Percentiles rank a stretch among this genome's conserved stretches.
These are phyloP conservation scores for Cerioporus squamosus DNA, from an alignment of 1,284 basidiomycete genomes.

Conservation along the genomic window DNA sequence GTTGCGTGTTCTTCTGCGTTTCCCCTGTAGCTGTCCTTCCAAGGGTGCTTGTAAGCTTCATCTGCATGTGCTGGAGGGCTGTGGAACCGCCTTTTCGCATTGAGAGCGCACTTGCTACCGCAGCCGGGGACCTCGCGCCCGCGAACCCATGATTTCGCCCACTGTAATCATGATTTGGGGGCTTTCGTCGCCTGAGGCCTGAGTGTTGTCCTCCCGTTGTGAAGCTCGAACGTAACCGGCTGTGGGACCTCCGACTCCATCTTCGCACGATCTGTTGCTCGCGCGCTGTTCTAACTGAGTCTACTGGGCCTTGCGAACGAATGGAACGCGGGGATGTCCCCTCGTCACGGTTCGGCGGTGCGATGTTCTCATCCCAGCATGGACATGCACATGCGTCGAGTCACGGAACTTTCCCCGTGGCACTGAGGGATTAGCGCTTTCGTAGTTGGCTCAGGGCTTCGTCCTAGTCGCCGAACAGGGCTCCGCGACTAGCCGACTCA, in stretches of 20 bases:
- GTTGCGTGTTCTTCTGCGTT: neutral
- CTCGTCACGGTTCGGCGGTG: neutral
- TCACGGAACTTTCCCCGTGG: conserved; percentile 6
- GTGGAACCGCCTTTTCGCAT: conserved; percentile 3
- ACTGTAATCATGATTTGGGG: conserved; percentile 10
- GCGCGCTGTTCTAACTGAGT: neutral
- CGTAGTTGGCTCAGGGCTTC: neutral
- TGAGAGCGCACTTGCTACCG: neutral
- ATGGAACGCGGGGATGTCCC: neutral
- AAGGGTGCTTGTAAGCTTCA: neutral
- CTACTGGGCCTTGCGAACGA: neutral
- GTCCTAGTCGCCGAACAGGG: conserved; percentile 10
- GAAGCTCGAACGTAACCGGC: neutral
- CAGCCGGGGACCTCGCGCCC: neutral
- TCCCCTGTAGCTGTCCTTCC: neutral
- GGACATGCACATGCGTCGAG: neutral
- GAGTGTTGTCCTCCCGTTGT: neutral
- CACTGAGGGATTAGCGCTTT: conserved; percentile 1
- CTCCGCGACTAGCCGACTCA: conserved; percentile 5
- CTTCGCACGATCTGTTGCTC: conserved; percentile 1
- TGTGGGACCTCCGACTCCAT: conserved; percentile 2
- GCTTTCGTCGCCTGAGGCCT: neutral
- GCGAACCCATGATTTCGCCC: neutral
- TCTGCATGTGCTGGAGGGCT: conserved; percentile 6
- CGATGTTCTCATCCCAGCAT: conserved; percentile 1